Base-by-base conservation (phyloP, 345 rosid species). In the Microthlaspi erraticum region DNA sequence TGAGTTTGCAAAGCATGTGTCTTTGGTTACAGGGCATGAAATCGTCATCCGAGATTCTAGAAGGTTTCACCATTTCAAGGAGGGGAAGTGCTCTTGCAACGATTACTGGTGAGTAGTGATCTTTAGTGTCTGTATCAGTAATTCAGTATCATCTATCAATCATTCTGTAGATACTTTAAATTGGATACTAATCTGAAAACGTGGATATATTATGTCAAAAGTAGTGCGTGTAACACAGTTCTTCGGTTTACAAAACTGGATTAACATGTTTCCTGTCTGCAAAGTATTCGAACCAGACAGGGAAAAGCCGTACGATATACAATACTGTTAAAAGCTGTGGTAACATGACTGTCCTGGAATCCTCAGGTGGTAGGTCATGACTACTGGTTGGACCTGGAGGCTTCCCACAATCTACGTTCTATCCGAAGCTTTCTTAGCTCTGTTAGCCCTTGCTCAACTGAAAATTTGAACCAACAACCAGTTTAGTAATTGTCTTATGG, bases 341-440 rank as follows among this genome's bases (percentile, higher is more conserved):
- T 52, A 67, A 60, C 58, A 68, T 43, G 43, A 52, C 63, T 75
- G 50, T 16, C 60, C 56, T 6, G 50, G 39, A 38, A 51, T 53
- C 44, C 14, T 3, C 26, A 8, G 77, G 43, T 39, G 23, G 33
- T 23, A 51, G 50, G 57, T 67, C 65, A 66, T 36, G 64, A 53
- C 66, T 76, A 76, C 67, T 76, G 79, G 75, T 26, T 70, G 61
- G 75, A 76, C 57, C 80, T 65, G 43, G 97, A 86, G 64, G 92
- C 91, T 81, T 94, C 99, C 99, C 99, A 94, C 33, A 91, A 84
- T 41, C 89, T 65, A 78, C 82, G 92, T 79, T 91, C 99, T 36
- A 91, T 83, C 44, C 87, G 91, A 74, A 88, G 50, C 84, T 94
- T 94, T 77, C 89, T 81, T 37, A 94, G 87, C 86, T 94, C 97